Base-by-base conservation (phyloP, 176 grass and related monocot genomes). In the Calamus simplicifolius region DNA sequence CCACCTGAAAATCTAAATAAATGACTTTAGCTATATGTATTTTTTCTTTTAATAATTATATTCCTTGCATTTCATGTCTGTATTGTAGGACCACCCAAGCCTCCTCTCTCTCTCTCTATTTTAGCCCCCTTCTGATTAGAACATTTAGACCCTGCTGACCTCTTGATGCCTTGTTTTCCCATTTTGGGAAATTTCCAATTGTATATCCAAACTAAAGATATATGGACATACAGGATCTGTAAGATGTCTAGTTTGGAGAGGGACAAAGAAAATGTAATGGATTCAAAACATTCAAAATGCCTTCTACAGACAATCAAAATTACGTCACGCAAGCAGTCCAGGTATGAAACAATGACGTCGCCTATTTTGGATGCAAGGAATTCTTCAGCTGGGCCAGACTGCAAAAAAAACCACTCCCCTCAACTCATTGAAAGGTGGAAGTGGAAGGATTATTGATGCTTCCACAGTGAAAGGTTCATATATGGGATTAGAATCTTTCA, bases 401-500 rank as follows among this genome's bases (percentile, higher is more conserved):
- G 81, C 5, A 73, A 60, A 17, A 17, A 80, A 62, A 75, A 85
- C 77, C 16, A 85, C 88, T 14, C 94, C 84, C n/a, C 52, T 80
- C 35, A 59, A 69, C 69, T 92, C 87, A 68, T 92, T 81, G 2
- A 85, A 85, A 62, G 75, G 62, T 29, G 69, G 63, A 78, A 88
- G 88, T 75, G 83, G 81, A 81, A 83, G 78, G 52, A 88, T 98
- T 59, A 67, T 75, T 4, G 80, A 85, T 61, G 64, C 81, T 54
- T 77, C 75, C 15, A 52, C 80, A 2, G 73, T 67, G 67, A 87
- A 73, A 85, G 29, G 81, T 59, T 89, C 84, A 67, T 98, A 76
- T 50, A 82, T 69, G 52, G 83, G 81, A 71, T 54, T 65, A 29
- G 81, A 92, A 49, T 98, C 94, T 57, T 98, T 92, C 69, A 80